phyloP scores from a whole-genome alignment of 306 rosid species.

The Vigna angularis region DNA sequence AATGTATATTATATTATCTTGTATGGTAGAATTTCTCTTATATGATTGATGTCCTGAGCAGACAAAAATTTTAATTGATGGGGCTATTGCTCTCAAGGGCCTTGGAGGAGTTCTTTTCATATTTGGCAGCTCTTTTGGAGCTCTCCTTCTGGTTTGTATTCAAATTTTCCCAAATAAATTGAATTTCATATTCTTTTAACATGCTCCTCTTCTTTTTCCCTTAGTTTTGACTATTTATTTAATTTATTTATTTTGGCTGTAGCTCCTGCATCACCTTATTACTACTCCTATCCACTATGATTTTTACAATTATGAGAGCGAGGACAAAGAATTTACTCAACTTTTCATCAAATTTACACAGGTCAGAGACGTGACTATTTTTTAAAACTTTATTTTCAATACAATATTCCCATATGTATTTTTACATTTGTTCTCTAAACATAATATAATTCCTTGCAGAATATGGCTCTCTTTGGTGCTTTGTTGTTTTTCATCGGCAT shows the following conservation, averaged over 20 bases:
- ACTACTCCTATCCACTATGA: constrained; percentile 61
- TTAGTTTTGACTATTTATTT: neutral
- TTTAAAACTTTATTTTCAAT: neutral
- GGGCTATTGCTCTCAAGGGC: constrained; percentile 60
- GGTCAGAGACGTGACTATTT: constrained; percentile 39
- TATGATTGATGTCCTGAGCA: constrained; percentile 39
- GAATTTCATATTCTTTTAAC: constrained; percentile 2
- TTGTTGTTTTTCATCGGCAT: constrained; percentile 68
- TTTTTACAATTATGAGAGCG: constrained; percentile 63
- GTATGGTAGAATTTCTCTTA: constrained; percentile 32
- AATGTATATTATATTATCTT: neutral
- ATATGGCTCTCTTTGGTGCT: constrained; percentile 73
- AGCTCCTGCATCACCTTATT: constrained; percentile 65
- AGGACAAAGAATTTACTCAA: constrained; percentile 54
- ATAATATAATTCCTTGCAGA: constrained; percentile 48
- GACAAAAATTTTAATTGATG: constrained; percentile 51
- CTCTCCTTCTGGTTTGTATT: constrained; percentile 60
- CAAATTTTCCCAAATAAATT: constrained; percentile 4
- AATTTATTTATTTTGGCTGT: neutral
- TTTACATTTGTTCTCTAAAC: constrained; percentile 10
- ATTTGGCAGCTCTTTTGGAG: constrained; percentile 58
- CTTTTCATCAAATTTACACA: constrained; percentile 66
- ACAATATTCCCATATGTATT: constrained; percentile 13
- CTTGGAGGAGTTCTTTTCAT: constrained; percentile 63
- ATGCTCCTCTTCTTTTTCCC: neutral